A percentile compares a stretch with the other conserved stretches of the same genome.
Conservation (phyloP, 148 eudicot species). For the Pouteria glomerata region DNA sequence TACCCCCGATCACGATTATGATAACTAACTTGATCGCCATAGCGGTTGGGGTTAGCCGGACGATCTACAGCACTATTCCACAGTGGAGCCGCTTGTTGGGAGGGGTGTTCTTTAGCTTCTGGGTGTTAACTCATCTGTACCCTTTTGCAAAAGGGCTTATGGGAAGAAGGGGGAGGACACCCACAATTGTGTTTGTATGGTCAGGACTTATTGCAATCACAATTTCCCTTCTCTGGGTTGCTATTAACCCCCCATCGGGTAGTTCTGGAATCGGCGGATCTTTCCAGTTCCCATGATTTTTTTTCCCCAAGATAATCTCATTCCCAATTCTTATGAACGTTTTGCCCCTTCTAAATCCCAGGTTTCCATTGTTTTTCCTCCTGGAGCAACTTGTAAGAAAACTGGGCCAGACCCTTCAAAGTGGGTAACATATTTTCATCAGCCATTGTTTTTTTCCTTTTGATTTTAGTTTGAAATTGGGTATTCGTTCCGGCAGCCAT, state of each 20-base stretch:
- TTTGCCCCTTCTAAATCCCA: not conserved
- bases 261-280: conserved; percentile 49
- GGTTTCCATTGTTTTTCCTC: not conserved
- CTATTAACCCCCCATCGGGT: conserved; percentile 62
- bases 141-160: conserved; percentile 86
- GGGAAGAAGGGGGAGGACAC: conserved; percentile 87
- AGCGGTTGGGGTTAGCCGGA: conserved; percentile 74
- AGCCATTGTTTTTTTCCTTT: not conserved
- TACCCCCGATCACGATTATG: conserved; percentile 79
- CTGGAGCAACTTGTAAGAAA: not conserved
- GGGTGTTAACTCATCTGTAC: conserved; percentile 87
- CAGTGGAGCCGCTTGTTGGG: conserved; percentile 82
- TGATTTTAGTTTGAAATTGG: not conserved
- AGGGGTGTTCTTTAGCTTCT: conserved; percentile 87
- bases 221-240: conserved; percentile 80
- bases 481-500: not conserved
- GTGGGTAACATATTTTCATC: not conserved
- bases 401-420: not conserved
- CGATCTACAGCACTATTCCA: conserved; percentile 69
- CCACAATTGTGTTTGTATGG: conserved; percentile 82
- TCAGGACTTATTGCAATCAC: conserved; percentile 81
- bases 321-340: not conserved
- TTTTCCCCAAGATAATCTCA: not conserved
- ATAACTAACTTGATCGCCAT: conserved; percentile 68
- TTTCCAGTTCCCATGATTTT: conserved; percentile 55